Conservation (phyloP, 208 protist genomes). For the Trypanosoma brucei region DNA sequence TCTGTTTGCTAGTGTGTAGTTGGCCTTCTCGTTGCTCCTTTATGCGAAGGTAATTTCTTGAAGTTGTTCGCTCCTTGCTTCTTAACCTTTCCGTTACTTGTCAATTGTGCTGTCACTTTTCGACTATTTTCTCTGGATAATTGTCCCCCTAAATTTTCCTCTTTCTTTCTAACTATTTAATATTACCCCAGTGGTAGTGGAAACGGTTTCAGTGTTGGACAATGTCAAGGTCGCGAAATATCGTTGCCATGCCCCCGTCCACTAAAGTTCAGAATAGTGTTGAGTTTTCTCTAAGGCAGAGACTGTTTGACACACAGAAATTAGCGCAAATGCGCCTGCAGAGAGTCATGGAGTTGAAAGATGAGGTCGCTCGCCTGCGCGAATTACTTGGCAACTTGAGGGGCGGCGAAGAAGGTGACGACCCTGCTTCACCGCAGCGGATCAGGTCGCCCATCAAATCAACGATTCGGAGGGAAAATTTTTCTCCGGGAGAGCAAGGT, state of each 20-base stretch:
- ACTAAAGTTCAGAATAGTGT: neutral
- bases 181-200: neutral
- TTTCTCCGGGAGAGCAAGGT: neutral
- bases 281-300: conserved; percentile 4
- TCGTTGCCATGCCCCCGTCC: neutral
- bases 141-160: too few species aligned
- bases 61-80: too few species aligned
- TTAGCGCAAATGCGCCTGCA: conserved; percentile 23
- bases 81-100: too few species aligned
- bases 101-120: too few species aligned
- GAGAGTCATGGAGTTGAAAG: conserved; percentile 19
- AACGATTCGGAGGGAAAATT: neutral
- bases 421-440: neutral
- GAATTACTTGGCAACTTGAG: conserved; percentile 9
- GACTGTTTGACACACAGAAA: conserved; percentile 8
- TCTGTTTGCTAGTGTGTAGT: too few species aligned
- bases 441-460: neutral
- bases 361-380: conserved; percentile 14
- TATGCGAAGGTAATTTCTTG: too few species aligned
- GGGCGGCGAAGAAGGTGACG: conserved; percentile 5
- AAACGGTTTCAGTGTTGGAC: neutral
- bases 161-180: too few species aligned
- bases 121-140: too few species aligned
- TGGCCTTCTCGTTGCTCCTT: too few species aligned
- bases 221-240: neutral